These are phyloP conservation scores for Scleroderma bovista DNA, from an alignment of 768 basidiomycete species.

Conservation along the genomic window DNA sequence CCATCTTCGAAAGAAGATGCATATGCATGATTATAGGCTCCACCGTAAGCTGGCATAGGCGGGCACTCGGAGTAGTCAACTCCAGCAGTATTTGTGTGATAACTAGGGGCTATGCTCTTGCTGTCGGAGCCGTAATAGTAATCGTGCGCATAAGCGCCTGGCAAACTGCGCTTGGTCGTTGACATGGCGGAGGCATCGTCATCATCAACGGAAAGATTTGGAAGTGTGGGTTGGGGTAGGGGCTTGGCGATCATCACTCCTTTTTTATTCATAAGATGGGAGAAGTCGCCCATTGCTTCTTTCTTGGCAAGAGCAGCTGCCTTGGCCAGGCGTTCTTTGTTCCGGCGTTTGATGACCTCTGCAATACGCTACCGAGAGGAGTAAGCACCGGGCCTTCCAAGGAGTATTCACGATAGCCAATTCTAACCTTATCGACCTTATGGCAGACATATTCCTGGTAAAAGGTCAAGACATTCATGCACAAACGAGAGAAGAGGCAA, in stretches of 20 bases:
- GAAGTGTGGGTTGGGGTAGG: constrained; percentile 91
- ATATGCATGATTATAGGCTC: constrained; percentile 53
- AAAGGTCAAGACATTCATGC: constrained; percentile 3
- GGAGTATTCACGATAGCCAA: constrained; percentile 1
- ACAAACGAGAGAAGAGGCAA: neutral
- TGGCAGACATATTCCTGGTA: constrained; percentile 93
- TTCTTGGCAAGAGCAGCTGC: constrained; percentile 81
- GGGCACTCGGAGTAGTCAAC: constrained; percentile 44
- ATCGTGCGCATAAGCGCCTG: constrained; percentile 50
- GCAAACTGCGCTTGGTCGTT: constrained; percentile 47
- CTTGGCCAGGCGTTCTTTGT: constrained; percentile 77
- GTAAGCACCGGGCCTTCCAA: constrained; percentile 9
- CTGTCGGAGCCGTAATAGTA: constrained; percentile 51
- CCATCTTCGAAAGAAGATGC: constrained; percentile 50
- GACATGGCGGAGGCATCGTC: constrained; percentile 49
- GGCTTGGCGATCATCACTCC: constrained; percentile 77
- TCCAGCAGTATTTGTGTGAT: constrained; percentile 37
- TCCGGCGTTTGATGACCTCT: constrained; percentile 87
- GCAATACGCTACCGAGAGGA: constrained; percentile 68
- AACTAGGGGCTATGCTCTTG: constrained; percentile 34
- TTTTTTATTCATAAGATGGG: constrained; percentile 90
- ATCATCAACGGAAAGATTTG: constrained; percentile 85
- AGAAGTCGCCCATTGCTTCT: constrained; percentile 86
- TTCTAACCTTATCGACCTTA: constrained; percentile 89
- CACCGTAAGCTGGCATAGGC: constrained; percentile 72